These are phyloP conservation scores for Dothistroma septosporum DNA, from an alignment of 2,329 filamentous ascomycete species.

Conservation along the genomic window DNA sequence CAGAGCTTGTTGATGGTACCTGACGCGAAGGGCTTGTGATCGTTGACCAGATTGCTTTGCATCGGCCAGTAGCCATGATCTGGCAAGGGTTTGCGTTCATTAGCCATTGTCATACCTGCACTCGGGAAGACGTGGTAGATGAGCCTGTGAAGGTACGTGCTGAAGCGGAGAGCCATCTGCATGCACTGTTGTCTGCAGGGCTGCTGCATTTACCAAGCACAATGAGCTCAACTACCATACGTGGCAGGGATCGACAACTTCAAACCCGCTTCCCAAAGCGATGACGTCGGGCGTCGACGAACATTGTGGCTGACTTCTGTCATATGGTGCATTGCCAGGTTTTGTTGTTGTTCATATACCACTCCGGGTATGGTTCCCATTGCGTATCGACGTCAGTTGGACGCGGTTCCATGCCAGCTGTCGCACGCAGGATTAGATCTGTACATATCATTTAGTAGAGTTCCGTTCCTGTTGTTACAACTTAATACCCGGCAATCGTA, in stretches of 20 bases:
- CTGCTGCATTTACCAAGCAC: no score
- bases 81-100: no score
- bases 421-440: background rate
- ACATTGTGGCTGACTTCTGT: background rate
- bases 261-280: background rate
- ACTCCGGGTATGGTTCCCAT: background rate
- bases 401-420: background rate
- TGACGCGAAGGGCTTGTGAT: no score
- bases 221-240: background rate
- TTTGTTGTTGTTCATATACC: background rate
- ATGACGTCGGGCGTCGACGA: background rate
- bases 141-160: no score
- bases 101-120: no score
- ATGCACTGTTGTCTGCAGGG: no score
- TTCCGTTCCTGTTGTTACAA: no score
- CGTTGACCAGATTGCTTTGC: no score
- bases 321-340: background rate
- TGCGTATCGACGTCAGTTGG: background rate
- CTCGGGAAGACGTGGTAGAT: no score
- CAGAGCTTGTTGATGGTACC: no score
- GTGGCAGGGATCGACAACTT: constrained; percentile 1
- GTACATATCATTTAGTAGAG: background rate
- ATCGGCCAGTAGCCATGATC: no score
- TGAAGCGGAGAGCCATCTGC: no score
- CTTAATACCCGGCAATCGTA: background rate